These are phyloP conservation scores for Reutealis trisperma DNA, from an alignment of 345 rosid genomes.

Conservation along the genomic window DNA sequence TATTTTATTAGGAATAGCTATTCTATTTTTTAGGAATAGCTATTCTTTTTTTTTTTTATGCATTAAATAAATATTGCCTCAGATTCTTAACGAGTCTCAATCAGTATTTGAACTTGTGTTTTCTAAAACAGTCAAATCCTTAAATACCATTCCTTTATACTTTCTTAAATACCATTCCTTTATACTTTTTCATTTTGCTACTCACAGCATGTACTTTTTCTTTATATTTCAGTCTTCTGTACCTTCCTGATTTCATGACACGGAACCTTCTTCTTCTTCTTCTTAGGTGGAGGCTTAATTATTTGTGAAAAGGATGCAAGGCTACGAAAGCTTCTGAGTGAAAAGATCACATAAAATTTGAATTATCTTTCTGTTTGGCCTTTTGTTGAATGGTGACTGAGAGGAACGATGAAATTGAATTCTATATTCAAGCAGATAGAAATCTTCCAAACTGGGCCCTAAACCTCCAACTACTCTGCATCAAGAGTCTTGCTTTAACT, in stretches of 20 bases:
- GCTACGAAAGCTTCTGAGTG: background rate
- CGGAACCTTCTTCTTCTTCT: too few relatives aligned
- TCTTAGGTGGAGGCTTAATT: too few relatives aligned
- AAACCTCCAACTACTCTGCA: constrained; percentile 10
- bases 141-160: too few relatives aligned
- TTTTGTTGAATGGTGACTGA: background rate
- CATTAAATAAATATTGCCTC: too few relatives aligned
- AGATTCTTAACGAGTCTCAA: background rate
- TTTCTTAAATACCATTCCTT: too few relatives aligned
- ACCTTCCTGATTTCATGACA: too few relatives aligned
- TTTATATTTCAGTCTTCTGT: too few relatives aligned
- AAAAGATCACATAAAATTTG: background rate
- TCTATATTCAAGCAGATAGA: background rate
- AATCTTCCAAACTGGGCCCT: constrained; percentile 2
- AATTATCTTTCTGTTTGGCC: background rate
- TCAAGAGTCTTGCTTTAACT: background rate
- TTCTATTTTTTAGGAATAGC: too few relatives aligned
- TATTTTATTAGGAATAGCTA: too few relatives aligned
- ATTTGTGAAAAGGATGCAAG: background rate
- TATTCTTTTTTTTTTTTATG: too few relatives aligned
- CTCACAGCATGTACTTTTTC: too few relatives aligned
- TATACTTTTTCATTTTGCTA: too few relatives aligned
- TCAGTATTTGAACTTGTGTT: background rate
- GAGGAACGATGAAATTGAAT: background rate
- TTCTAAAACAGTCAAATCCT: background rate